Evolutionary conservation across 176 grass and related monocot genomes (phyloP), one percentile per base, ranked within the genome.

Genomic region (Rhipidocladum racemiflorum): DNA sequence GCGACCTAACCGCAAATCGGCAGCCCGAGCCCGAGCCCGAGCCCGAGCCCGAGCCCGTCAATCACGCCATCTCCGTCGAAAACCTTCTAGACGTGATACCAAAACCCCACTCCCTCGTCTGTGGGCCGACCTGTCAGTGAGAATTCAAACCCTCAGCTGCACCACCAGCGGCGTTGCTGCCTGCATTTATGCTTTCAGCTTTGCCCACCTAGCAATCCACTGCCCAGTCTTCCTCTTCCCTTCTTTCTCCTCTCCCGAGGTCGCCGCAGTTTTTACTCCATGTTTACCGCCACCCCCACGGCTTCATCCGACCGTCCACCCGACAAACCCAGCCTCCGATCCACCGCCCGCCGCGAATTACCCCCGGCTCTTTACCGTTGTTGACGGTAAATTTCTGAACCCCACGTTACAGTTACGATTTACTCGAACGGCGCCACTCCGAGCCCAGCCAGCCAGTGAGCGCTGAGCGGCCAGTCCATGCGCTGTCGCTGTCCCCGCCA

Each of bases 401-500:
- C 32, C 53, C 5, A 65, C 36, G 74, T 35, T 29, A 4, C 13
- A 27, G 66, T 44, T 39, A 4, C 13, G 15, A 46, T 66, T 75
- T 78, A 71, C 75, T 40, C 39, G 7, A 42, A n/a, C 30, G 44
- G 63, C 50, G 36, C 23, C 39, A 46, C 39, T 68, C 61, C 49
- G 13, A 28, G n/a, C 0, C 5, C 32, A 49, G 14, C 5, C 32
- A 49, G 14, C 29, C 39, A 56, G 35, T 56, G 20, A 57, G 72
- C 28, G 68, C 54, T 9, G 40, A 51, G 39, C 38, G 28, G 7
- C 12, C 61, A 16, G 59, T 80, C 65, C 78, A 79, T 44, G 59
- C 57, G 40, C 40, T 86, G 91, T 84, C 74, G 9, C 64, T 88
- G 79, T 63, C 79, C 55, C 79, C 55, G 89, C 53, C 72, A 48